Evolutionary conservation across 139 green algal species (phyloP), one percentile per base, ranked within the genome.

Genomic region (Ettlia oleoabundans): DNA sequence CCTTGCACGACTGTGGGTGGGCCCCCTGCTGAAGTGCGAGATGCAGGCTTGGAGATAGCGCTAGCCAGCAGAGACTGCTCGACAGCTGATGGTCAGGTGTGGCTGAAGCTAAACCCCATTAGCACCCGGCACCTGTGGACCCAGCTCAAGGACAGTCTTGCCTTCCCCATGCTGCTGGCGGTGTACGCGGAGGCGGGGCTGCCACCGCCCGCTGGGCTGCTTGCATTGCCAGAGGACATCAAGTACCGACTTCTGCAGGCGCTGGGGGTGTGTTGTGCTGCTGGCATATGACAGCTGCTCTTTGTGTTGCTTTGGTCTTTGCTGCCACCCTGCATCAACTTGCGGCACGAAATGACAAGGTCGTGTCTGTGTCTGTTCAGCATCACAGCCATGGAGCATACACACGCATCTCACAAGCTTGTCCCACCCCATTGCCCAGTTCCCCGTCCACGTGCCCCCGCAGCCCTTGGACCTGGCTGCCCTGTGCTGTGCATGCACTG

Each of bases 401-500:
- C n/a, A n/a, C n/a, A n/a, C n/a, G n/a, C n/a, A n/a, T n/a, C n/a
- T n/a, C n/a, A n/a, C n/a, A n/a, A n/a, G n/a, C 47, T 58, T 15
- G 15, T 58, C 13, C 47, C 47, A 10, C 47, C 47, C 13, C 47
- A 58, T 58, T 10, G 13, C 47, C 15, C 13, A 10, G 10, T 58
- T 21, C 30, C 26, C 6, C 63, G 18, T 69, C 38, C 10, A 2
- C 55, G 13, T 68, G 21, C 58, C 62, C n/a, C 21, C 30, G 51
- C 84, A 92, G 80, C 81, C 89, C 19, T 53, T 68, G 21, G 77
- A 90, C 65, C 74, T 93, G 33, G 83, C 77, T 35, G 47, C 75
- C 0, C 38, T 89, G 30, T 68, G 53, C 37, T 80, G 81, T 72
- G 64, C 61, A n/a, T 93, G 89, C 87, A 62, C 55, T 51, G 81